These are phyloP conservation scores for Ascochyta koolunga DNA, from an alignment of 2,329 filamentous ascomycete genomes.

Conservation along the genomic window DNA sequence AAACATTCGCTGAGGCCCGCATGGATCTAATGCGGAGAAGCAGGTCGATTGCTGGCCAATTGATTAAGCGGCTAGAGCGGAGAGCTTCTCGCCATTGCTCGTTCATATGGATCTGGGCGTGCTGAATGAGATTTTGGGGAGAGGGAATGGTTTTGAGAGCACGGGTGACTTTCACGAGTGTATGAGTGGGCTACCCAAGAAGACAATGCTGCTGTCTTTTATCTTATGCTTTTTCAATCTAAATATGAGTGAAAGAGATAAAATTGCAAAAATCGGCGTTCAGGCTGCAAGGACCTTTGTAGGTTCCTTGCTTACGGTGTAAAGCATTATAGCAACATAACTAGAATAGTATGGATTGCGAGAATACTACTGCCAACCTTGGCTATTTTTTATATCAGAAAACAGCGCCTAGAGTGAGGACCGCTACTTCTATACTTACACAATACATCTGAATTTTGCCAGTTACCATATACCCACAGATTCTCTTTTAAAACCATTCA, in stretches of 20 bases:
- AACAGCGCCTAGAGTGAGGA: no score
- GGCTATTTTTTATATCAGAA: no score
- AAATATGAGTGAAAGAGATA: constrained; percentile 20
- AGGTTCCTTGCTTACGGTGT: no score
- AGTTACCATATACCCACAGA: not conserved
- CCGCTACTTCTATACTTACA: constrained; percentile 89
- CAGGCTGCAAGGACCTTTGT: no score
- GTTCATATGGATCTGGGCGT: constrained; percentile 49
- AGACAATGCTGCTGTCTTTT: constrained; percentile 12
- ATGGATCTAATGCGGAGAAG: constrained; percentile 11
- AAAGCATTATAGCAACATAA: no score
- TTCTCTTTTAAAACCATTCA: no score
- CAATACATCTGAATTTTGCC: constrained; percentile 64
- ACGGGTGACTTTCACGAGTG: constrained; percentile 39
- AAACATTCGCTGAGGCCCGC: constrained; percentile 38
- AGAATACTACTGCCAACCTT: no score
- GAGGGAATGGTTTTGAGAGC: constrained; percentile 47
- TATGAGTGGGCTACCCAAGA: constrained; percentile 18
- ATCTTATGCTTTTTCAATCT: constrained; percentile 24
- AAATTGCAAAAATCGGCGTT: constrained; percentile 14
- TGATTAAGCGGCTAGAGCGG: not conserved
- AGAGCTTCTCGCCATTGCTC: constrained; percentile 22
- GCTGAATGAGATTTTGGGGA: constrained; percentile 43
- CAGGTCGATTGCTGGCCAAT: constrained; percentile 6
- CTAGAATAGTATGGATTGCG: no score